Evolutionary conservation across 495 filamentous ascomycete genomes (phyloP).

Genomic region (Aspergillus steynii): DNA sequence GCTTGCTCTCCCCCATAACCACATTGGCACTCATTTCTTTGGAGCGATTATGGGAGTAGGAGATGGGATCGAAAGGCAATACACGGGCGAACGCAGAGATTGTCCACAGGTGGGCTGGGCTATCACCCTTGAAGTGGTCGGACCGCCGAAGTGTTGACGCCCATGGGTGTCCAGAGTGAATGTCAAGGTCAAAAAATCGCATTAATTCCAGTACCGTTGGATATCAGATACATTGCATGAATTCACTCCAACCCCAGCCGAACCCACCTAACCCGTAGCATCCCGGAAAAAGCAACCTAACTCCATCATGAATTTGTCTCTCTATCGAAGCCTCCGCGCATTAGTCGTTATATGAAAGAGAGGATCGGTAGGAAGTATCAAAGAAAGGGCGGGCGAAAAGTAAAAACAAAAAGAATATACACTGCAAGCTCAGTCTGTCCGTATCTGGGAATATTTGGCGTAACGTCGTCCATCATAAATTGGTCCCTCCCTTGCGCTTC

Average conservation of each 20-base stretch:
- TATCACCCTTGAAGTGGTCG: background rate
- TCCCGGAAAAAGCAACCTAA: slow-evolving; percentile 17
- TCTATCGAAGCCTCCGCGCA: slow-evolving; percentile 9
- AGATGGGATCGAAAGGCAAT: background rate
- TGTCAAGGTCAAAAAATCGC: background rate
- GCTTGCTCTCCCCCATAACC: background rate
- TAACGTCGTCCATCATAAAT: background rate
- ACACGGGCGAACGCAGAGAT: background rate
- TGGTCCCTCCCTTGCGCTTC: background rate
- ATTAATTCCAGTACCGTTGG: slow-evolving; percentile 22
- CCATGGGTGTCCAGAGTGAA: background rate
- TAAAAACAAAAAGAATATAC: slow-evolving; percentile 1
- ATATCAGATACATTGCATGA: slow-evolving; percentile 26
- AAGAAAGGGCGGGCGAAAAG: background rate
- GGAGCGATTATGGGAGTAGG: background rate
- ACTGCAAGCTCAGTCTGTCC: slow-evolving; percentile 1
- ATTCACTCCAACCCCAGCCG: background rate
- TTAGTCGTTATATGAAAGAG: slow-evolving; percentile 9
- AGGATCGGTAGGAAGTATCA: background rate
- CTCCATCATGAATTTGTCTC: slow-evolving; percentile 15
- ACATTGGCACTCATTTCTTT: background rate
- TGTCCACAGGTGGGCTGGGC: background rate
- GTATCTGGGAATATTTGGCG: background rate
- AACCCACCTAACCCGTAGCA: slow-evolving; percentile 5
- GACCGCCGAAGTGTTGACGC: background rate